Percentiles rank a stretch among this genome's conserved stretches.
phyloP scores from a whole-genome alignment of 2,329 filamentous ascomycete species.

The Verticillium longisporum region DNA sequence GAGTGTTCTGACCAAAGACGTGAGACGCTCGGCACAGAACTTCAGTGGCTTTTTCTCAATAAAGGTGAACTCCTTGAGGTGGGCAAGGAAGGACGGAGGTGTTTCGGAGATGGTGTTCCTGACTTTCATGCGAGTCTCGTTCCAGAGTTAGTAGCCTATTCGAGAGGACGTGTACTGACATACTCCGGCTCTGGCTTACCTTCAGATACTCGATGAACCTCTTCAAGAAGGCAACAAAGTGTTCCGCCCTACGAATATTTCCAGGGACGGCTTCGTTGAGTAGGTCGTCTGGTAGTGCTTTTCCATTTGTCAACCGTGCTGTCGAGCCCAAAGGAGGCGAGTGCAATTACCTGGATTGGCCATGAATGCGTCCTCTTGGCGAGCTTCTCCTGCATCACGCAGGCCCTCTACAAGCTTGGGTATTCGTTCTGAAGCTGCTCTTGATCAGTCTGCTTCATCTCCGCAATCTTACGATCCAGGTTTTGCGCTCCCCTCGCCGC shows the following conservation, averaged over 20 bases:
- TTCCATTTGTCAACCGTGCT: conserved; percentile 5
- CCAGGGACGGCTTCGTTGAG: conserved; percentile 94
- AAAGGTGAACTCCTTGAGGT: conserved; percentile 92
- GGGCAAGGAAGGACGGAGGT: conserved; percentile 83
- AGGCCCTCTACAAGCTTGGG: conserved; percentile 87
- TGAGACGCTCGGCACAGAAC: conserved; percentile 91
- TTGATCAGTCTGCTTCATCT: conserved; percentile 94
- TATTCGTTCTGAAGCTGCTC: conserved; percentile 95
- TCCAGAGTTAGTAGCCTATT: not conserved
- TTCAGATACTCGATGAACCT: conserved; percentile 97
- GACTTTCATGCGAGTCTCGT: conserved; percentile 90
- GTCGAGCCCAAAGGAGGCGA: not conserved
- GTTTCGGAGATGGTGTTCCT: conserved; percentile 96
- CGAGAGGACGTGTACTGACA: too few species aligned
- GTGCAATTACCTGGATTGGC: conserved; percentile 65
- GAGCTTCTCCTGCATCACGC: conserved; percentile 78
- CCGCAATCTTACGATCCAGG: conserved; percentile 80
- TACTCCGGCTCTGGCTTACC: conserved; percentile 23
- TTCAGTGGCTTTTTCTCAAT: conserved; percentile 93
- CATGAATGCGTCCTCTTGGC: conserved; percentile 95
- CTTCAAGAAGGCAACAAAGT: conserved; percentile 91
- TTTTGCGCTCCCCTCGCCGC: conserved; percentile 87
- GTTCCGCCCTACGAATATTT: conserved; percentile 91
- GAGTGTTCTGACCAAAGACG: conserved; percentile 87
- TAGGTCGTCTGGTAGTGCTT: conserved; percentile 82